phyloP scores from a whole-genome alignment of 768 basidiomycete genomes.

The Antrodiella citrinella region DNA sequence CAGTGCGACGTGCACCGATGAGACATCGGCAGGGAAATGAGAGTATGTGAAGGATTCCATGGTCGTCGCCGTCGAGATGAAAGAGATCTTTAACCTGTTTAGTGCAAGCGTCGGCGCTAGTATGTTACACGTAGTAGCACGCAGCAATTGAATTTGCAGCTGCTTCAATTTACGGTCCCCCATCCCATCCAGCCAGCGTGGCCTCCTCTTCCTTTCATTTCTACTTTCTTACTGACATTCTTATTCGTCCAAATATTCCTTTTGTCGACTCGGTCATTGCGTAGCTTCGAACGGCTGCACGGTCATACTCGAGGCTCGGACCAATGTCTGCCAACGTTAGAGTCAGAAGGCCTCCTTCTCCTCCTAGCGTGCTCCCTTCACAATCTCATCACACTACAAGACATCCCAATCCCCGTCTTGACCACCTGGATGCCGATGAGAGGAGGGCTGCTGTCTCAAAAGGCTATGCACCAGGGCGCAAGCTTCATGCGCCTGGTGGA shows the following conservation, averaged over 20 bases:
- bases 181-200: background rate
- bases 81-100: no score
- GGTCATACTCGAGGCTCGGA: background rate
- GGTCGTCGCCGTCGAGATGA: background rate
- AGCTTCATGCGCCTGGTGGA: slow-evolving; percentile 42
- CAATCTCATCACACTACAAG: slow-evolving; percentile 32
- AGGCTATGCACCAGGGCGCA: slow-evolving; percentile 46
- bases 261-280: background rate
- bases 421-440: slow-evolving; percentile 68
- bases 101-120: no score
- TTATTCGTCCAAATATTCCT: background rate
- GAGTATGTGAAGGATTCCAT: slow-evolving; percentile 55
- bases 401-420: slow-evolving; percentile 59
- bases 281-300: background rate
- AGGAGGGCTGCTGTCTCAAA: slow-evolving; percentile 63
- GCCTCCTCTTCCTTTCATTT: background rate
- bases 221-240: background rate
- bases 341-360: slow-evolving; percentile 62
- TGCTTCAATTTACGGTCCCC: no score
- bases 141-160: no score
- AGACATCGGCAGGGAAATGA: slow-evolving; percentile 35
- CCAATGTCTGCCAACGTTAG: slow-evolving; percentile 45
- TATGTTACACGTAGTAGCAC: no score
- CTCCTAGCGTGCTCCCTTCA: slow-evolving; percentile 41
- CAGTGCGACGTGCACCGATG: slow-evolving; percentile 50